phyloP scores from a whole-genome alignment of 768 basidiomycete species.

The Termitomyces sp. region DNA sequence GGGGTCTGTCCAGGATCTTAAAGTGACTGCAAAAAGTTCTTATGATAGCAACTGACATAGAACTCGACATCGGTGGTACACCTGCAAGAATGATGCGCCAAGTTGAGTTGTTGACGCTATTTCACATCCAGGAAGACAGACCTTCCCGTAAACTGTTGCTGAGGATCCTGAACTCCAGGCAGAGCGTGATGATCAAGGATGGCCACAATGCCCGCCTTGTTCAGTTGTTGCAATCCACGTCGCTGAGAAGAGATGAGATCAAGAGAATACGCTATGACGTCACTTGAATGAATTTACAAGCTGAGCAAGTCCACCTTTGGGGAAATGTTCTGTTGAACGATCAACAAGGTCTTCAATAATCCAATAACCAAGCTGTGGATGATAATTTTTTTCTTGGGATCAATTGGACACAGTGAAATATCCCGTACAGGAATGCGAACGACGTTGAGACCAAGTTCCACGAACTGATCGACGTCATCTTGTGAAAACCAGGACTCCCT shows the following conservation, averaged over 20 bases:
- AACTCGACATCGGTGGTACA: conserved; percentile 69
- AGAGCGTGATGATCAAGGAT: conserved; percentile 67
- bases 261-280: not conserved
- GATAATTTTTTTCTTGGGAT: not conserved
- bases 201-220: conserved; percentile 55
- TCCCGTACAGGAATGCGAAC: conserved; percentile 66
- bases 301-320: conserved; percentile 61
- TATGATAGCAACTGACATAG: conserved; percentile 40
- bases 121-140: conserved; percentile 20
- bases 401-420: not conserved
- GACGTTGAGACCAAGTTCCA: conserved; percentile 59
- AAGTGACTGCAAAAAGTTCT: not conserved
- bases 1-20: conserved; percentile 39
- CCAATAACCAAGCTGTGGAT: conserved; percentile 71
- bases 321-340: conserved; percentile 53
- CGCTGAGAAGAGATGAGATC: conserved; percentile 31
- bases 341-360: conserved; percentile 70
- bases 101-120: not conserved
- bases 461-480: conserved; percentile 50
- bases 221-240: conserved; percentile 56
- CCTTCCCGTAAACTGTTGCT: conserved; percentile 68
- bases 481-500: conserved; percentile 74
- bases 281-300: conserved; percentile 40
- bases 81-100: conserved; percentile 24
- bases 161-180: conserved; percentile 59